phyloP scores from a whole-genome alignment of 2,329 filamentous ascomycete species.

The Fusarium guadeloupense region DNA sequence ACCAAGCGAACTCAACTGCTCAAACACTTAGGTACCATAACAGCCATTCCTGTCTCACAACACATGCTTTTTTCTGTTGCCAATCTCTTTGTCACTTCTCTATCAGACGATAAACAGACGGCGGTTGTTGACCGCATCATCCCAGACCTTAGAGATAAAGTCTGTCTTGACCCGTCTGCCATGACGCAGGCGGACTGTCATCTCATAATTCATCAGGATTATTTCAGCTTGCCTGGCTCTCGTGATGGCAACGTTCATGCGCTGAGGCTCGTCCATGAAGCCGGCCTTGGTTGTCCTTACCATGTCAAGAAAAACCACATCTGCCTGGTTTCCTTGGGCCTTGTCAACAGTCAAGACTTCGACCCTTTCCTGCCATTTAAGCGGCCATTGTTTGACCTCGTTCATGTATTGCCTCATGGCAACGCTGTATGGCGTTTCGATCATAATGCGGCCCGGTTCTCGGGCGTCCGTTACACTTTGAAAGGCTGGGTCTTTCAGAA shows the following conservation, averaged over 20 bases:
- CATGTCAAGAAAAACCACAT: constrained; percentile 59
- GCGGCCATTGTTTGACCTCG: constrained; percentile 42
- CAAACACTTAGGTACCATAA: constrained; percentile 1
- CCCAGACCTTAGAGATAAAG: constrained; percentile 46
- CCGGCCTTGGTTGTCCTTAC: constrained; percentile 51
- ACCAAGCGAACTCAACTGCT: constrained; percentile 7
- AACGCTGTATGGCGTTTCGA: constrained; percentile 56
- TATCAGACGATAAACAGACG: constrained; percentile 37
- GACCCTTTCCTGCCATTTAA: constrained; percentile 45
- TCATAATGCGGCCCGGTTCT: constrained; percentile 51
- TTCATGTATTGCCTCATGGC: constrained; percentile 50
- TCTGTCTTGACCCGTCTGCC: constrained; percentile 27
- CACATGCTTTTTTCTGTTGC: background rate
- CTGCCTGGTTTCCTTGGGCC: constrained; percentile 58
- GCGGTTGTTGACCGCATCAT: constrained; percentile 39
- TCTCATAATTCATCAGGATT: constrained; percentile 54
- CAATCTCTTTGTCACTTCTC: background rate
- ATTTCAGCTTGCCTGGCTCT: constrained; percentile 57
- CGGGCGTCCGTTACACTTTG: constrained; percentile 37
- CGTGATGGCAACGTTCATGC: constrained; percentile 58
- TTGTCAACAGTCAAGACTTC: constrained; percentile 57
- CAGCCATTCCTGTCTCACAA: background rate
- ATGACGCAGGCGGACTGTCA: constrained; percentile 41
- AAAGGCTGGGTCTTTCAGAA: constrained; percentile 49
- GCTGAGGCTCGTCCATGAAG: constrained; percentile 56